phyloP scores from a whole-genome alignment of 2,329 filamentous ascomycete species.

The Sphaerulina vaccinii region DNA sequence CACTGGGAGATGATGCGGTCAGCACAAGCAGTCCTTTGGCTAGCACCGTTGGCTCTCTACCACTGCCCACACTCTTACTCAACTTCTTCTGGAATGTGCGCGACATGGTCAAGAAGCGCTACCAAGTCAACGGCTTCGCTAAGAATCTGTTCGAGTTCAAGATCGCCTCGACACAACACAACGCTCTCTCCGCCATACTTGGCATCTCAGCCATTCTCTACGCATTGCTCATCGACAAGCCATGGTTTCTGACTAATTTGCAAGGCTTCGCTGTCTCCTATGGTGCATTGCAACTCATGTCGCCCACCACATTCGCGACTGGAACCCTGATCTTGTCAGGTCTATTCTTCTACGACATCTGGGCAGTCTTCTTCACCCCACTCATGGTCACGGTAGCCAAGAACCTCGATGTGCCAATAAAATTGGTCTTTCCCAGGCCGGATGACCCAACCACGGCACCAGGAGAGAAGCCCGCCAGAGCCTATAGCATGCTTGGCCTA shows the following conservation, averaged over 20 bases:
- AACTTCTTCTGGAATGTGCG: constrained; percentile 52
- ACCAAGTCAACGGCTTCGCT: constrained; percentile 53
- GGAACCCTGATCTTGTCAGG: constrained; percentile 74
- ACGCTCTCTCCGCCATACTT: constrained; percentile 56
- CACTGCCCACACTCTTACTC: constrained; percentile 41
- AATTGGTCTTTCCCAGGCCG: constrained; percentile 78
- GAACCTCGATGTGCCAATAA: constrained; percentile 86
- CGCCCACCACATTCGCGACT: constrained; percentile 82
- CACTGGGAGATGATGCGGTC: constrained; percentile 9
- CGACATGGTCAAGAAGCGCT: constrained; percentile 50
- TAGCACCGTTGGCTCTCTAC: constrained; percentile 49
- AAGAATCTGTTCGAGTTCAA: constrained; percentile 43
- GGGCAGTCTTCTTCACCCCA: constrained; percentile 86
- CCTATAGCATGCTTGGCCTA: constrained; percentile 74
- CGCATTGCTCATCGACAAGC: constrained; percentile 60
- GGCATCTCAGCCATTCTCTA: constrained; percentile 61
- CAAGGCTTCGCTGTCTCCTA: constrained; percentile 88
- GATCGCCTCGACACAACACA: constrained; percentile 54
- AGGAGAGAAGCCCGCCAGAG: constrained; percentile 43
- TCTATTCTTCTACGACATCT: constrained; percentile 92
- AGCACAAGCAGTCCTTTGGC: constrained; percentile 52
- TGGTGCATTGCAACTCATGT: constrained; percentile 74
- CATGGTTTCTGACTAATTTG: constrained; percentile 77
- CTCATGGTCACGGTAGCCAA: constrained; percentile 87
- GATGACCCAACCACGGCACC: constrained; percentile 32